Conservation (phyloP, 2,329 filamentous ascomycete genomes). For the Penicillium sclerotigenum region DNA sequence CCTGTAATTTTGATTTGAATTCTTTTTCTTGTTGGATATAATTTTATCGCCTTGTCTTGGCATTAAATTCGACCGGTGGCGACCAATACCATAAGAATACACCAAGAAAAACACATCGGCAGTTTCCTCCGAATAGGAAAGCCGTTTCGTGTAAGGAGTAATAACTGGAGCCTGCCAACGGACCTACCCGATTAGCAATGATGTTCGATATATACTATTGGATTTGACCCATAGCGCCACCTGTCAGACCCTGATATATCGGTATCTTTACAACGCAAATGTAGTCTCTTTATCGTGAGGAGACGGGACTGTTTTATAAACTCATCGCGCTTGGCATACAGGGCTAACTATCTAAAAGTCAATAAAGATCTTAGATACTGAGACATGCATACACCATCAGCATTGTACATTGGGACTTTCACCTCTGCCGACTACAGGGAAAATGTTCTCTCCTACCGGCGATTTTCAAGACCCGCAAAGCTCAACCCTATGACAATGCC, state of each 20-base stretch:
- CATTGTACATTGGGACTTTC: not conserved
- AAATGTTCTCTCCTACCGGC: not conserved
- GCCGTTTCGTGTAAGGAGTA: not conserved
- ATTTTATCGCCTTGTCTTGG: not conserved
- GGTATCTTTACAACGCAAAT: not conserved
- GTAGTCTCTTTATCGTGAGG: not conserved
- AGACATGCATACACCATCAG: not conserved
- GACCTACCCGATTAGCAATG: not conserved
- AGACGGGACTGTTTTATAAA: not conserved
- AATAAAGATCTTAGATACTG: not conserved
- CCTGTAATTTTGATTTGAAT: not conserved
- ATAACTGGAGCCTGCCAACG: not conserved
- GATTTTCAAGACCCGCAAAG: not conserved
- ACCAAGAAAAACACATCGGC: not conserved
- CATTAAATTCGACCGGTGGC: not conserved
- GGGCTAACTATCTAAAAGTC: not conserved
- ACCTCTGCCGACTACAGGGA: not conserved
- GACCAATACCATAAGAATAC: not conserved
- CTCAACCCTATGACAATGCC: conserved; percentile 2
- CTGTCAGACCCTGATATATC: not conserved
- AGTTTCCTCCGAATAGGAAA: not conserved
- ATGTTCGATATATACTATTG: not conserved
- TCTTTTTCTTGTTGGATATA: not conserved
- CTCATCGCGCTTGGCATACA: not conserved
- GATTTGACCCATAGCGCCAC: not conserved